A percentile compares a stretch with the other conserved stretches of the same genome.
phyloP scores from a whole-genome alignment of 2,329 filamentous ascomycete genomes.

The Colletotrichum sp. region DNA sequence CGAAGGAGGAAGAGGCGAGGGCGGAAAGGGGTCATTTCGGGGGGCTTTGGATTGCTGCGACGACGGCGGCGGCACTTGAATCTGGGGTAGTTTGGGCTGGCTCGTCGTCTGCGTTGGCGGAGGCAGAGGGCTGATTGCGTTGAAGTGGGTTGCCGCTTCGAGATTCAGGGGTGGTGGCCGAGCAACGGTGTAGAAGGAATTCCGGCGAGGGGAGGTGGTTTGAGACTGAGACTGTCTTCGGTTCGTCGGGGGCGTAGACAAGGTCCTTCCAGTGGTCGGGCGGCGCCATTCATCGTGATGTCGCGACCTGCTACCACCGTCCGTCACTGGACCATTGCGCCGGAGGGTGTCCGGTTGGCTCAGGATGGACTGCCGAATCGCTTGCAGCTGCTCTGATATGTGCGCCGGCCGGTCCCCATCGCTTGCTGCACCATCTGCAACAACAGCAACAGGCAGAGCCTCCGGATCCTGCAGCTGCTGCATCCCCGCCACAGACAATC shows the following conservation, averaged over 20 bases:
- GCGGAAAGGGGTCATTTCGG: slow-evolving; percentile 34
- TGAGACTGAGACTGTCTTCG: slow-evolving; percentile 39
- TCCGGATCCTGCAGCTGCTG: slow-evolving; percentile 62
- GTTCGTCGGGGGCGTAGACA: slow-evolving; percentile 58
- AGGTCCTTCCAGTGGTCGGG: slow-evolving; percentile 43
- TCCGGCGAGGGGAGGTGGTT: slow-evolving; percentile 45
- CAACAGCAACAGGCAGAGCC: slow-evolving; percentile 60
- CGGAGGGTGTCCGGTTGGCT: slow-evolving; percentile 30
- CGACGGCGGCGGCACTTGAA: slow-evolving; percentile 42
- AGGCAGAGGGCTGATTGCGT: not conserved
- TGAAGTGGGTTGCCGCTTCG: slow-evolving; percentile 26
- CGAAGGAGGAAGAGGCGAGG: slow-evolving; percentile 56
- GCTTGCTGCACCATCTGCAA: slow-evolving; percentile 41
- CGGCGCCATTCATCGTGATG: slow-evolving; percentile 36
- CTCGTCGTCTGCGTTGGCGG: not conserved
- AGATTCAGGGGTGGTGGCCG: slow-evolving; percentile 52
- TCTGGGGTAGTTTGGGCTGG: slow-evolving; percentile 20
- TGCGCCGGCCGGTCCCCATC: slow-evolving; percentile 41
- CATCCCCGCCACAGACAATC: slow-evolving; percentile 64
- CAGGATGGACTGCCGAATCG: slow-evolving; percentile 31
- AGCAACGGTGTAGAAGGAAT: slow-evolving; percentile 53
- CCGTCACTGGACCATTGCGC: slow-evolving; percentile 28
- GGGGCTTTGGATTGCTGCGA: slow-evolving; percentile 30
- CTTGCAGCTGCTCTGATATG: slow-evolving; percentile 36
- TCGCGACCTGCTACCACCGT: slow-evolving; percentile 27